Evolutionary conservation across 805 yeast genomes (phyloP), one percentile per base, ranked within the genome.

Genomic region (Candida awuae): DNA sequence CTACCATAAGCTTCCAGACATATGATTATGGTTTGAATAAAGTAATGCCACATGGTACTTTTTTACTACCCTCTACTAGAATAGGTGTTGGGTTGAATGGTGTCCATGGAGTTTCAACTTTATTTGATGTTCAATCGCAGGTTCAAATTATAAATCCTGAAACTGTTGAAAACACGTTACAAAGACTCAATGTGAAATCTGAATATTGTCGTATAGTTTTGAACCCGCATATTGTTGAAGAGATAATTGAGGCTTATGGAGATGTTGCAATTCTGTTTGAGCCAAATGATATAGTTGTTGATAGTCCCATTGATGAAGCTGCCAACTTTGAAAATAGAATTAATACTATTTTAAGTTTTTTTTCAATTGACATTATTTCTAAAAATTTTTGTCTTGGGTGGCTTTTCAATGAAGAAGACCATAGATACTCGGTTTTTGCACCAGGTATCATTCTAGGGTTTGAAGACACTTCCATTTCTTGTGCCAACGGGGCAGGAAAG

Each of bases 391-490:
- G 94, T 45, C 43, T 82, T 25, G 94, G 95, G 0, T 85, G 95
- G 87, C 54, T 82, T 4, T 82, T 81, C 53, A 77, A 72, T n/a
- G 54, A 52, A 13, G 38, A 35, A 4, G 33, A 37, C 13, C 25
- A 30, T 5, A 29, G 30, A 13, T 37, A 41, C 20, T 19, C 20
- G 7, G 21, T 8, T 5, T 13, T 34, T 18, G 38, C 34, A 16
- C 86, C 86, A 0, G 96, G 96, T 9, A 52, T 85, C n/a, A 77
- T 83, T 28, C 44, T 77, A 22, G 97, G 97, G 0, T 84, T 82
- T 39, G 85, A 84, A 46, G 63, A 78, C 14, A 72, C 85, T 16
- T 82, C 78, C 45, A 76, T 85, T 2, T 73, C 77, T 0, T 70
- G 79, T 17, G 79, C 77, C 33, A 71, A 73, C 14, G 66, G 65